Base-by-base conservation (phyloP, 1,284 basidiomycete genomes). In the Rhizoctonia solani region DNA sequence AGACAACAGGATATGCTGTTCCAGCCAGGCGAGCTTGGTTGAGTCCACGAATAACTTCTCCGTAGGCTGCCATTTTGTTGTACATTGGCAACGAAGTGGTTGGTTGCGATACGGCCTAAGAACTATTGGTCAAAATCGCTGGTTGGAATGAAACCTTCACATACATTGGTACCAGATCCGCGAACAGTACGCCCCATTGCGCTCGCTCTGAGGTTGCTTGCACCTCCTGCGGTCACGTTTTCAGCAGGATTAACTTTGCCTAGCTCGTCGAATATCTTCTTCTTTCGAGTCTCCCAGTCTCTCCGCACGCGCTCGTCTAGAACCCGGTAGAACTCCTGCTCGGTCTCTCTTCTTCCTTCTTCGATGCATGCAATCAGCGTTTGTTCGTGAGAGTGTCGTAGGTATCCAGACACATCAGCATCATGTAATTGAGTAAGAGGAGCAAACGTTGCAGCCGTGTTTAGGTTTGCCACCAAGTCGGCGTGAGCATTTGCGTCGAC, bases 61-160 rank as follows among this genome's bases (percentile, higher is more conserved):
- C 91, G 76, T 96, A 98, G n/a, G 87, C 87, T 86, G 95, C 92
- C 93, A 96, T 95, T 79, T 93, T 93, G 76, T 85, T 88, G 78
- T 96, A 95, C 84, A 93, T 89, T 72, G 90, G 87, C 54, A 90
- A 76, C 21, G 82, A 86, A 23, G 87, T 79, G 68, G 81, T 83
- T 54, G 72, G 68, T 66, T 70, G 55, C n/a, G 65, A 66, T 42
- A 68, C 61, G 53, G 63, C 56, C 70, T 72, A 49, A 25, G 49
- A 32, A 46, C n/a, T n/a, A 56, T 54, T 27, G 50, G 52, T 54
- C 50, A 69, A 65, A 21, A 68, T 37, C 11, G 52, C 16, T 19
- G 42, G 13, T 21, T 29, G 4, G 21, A 47, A 16, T 27, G 39
- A 30, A 42, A 46, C 11, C 37, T 56, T 30, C 29, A 56, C 21